Evolutionary conservation across 2,329 filamentous ascomycete species (phyloP).

Genomic region (Ramularia endophylla): DNA sequence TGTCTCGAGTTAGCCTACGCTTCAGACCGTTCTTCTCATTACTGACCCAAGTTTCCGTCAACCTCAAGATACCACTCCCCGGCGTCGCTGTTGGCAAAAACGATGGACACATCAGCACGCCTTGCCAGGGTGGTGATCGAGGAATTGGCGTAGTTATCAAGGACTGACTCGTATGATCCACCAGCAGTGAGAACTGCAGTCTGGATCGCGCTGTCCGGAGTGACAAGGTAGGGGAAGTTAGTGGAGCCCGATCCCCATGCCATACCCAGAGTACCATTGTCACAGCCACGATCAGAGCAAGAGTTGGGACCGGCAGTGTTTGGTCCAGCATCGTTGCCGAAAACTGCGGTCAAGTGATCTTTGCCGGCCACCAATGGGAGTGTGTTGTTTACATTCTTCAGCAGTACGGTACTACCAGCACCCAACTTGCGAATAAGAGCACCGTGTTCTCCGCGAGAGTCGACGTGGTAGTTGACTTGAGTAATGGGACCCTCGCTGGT

Average conservation of each 20-base stretch:
- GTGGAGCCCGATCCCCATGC: conserved; percentile 44
- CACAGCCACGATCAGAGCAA: conserved; percentile 39
- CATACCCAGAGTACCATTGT: conserved; percentile 43
- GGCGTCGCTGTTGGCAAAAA: conserved; percentile 44
- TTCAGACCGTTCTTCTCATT: too few relatives aligned
- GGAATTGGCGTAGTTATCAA: too few relatives aligned
- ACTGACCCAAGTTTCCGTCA: too few relatives aligned
- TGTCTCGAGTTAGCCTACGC: too few relatives aligned
- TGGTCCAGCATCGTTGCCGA: conserved; percentile 46
- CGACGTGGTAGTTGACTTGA: conserved; percentile 69
- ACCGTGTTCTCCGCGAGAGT: conserved; percentile 70
- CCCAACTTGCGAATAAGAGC: conserved; percentile 61
- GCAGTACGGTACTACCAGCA: conserved; percentile 47
- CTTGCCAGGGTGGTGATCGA: too few relatives aligned
- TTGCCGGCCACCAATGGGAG: conserved; percentile 47
- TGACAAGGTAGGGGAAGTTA: conserved; percentile 29
- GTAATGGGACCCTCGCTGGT: conserved; percentile 52
- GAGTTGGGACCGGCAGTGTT: conserved; percentile 44
- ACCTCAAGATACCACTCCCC: conserved; percentile 48
- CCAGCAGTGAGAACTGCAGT: conserved; percentile 20
- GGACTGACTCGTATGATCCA: conserved; percentile 21
- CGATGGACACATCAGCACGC: conserved; percentile 32
- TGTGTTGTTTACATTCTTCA: conserved; percentile 58
- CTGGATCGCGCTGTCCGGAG: conserved; percentile 26
- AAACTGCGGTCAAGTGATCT: too few relatives aligned